Base-by-base conservation (phyloP, 1,139 yeast genomes). In the Saccharomyces hybrid region DNA sequence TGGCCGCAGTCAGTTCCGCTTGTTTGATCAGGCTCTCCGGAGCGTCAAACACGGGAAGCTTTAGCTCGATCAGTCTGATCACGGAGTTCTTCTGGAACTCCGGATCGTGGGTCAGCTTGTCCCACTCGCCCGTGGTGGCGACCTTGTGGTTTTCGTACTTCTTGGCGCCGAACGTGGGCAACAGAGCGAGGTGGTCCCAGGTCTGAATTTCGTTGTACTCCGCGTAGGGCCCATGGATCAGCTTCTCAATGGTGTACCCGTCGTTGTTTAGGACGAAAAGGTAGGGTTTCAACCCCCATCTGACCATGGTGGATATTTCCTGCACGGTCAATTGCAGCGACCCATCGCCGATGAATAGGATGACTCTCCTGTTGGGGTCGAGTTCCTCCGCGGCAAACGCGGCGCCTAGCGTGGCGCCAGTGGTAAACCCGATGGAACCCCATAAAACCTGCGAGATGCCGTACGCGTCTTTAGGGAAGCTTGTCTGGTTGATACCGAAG, bases 371-470 rank as follows among this genome's bases (percentile, higher is more conserved):
- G 58, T 71, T 69, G 51, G 84, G 82, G 67, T 84, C 83, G 53
- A 83, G 65, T 71, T 88, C 96, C 66, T 81, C 82, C 56, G 90
- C 86, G 24, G 95, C 96, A 76, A 86, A 80, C 29, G 84, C 84
- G 29, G 96, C 96, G 71, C 96, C 96, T 57, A 84, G 73, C 32
- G 88, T 79, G 52, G 95, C 87, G 66, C 96, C 96, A 48, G 86
- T 88, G 24, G 96, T 82, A 77, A 77, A 88, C 64, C 96, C 96
- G 71, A 88, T 87, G 48, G 95, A 86, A 55, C 96, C 96, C 91
- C 95, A 88, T 67, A 88, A 77, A 47, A 87, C 93, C 74, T 88
- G 96, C 53, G 95, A 86, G 61, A 88, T 88, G 66, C 95, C 95
- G 61, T 80, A 73, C 48, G 84, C 78, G 69, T 83, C 75, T 63